Base-by-base conservation (phyloP, 2,329 filamentous ascomycete species). In the Zymoseptoria brevis region DNA sequence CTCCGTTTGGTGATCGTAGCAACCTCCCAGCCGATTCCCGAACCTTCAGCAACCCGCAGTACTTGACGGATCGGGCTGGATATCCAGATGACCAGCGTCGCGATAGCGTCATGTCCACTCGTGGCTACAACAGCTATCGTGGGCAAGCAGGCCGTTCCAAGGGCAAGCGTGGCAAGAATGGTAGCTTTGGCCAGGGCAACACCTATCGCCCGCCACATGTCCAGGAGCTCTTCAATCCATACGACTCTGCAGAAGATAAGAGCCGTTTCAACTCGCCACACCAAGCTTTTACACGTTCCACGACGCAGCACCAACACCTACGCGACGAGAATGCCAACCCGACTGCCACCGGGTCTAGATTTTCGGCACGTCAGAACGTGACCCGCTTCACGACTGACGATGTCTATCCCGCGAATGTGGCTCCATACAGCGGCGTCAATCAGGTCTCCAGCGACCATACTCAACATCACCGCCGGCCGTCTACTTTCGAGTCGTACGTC, bases 31-130 rank as follows among this genome's bases (percentile, higher is more conserved):
- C 22, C 16, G 30, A 52, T n/a, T 22, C 19, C 35, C 21, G 21
- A n/a, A 22, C 19, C 9, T 55, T 21, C 53, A 57, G 59, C 41
- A 50, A 22, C 19, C 56, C 56, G 22, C 59, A 56, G 4, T 41
- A 21, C 8, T 19, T 19, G 8, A 19, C n/a, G 21, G 22, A 53
- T 29, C 24, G 51, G 16, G 51, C 8, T 19, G 50, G 21, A 4
- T 29, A 53, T 11, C 22, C 21, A 53, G n/a, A 53, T 29, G 16
- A 26, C 22, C 51, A 53, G 16, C 51, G 51, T 26, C 22, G 51
- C 22, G 22, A 29, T 22, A 53, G 22, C 22, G 35, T 13, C 16
- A 45, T 45, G 35, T 45, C 35, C 13, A 16, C 16, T 45, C 51
- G 51, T 30, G 51, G 51, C 8, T 29, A 24, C 24, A 24, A 53